Evolutionary conservation across 2,329 filamentous ascomycete species (phyloP).

Genomic region (Trichoderma harzianum): DNA sequence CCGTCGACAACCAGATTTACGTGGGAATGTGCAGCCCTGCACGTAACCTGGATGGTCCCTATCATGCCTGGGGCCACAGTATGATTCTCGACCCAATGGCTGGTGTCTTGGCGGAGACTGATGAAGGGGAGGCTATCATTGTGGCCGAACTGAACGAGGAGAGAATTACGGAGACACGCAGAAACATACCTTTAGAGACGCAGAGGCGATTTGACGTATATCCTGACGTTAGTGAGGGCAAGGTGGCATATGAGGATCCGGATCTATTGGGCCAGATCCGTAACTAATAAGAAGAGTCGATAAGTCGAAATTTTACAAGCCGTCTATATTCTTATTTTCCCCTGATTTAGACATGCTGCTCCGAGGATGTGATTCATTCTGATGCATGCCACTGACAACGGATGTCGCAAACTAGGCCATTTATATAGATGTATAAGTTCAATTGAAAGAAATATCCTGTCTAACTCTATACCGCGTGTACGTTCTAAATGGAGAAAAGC

Average conservation of each 20-base stretch:
- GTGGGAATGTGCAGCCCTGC: slow-evolving; percentile 90
- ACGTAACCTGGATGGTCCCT: slow-evolving; percentile 69
- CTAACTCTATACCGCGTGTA: neutral
- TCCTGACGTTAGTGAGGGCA: slow-evolving; percentile 72
- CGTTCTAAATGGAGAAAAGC: neutral
- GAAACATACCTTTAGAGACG: slow-evolving; percentile 75
- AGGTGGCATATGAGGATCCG: neutral
- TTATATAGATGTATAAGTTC: neutral
- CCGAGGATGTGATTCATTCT: neutral
- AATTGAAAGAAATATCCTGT: neutral
- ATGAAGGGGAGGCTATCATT: slow-evolving; percentile 72
- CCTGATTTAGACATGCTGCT: neutral
- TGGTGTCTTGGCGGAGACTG: slow-evolving; percentile 70
- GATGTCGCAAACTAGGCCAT: neutral
- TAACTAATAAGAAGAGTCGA: neutral
- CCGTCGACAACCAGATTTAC: slow-evolving; percentile 91
- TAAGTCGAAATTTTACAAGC: neutral
- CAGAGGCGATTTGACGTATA: slow-evolving; percentile 96
- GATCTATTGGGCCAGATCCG: neutral
- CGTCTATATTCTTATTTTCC: neutral
- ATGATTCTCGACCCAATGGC: slow-evolving; percentile 87
- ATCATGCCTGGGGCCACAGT: slow-evolving; percentile 91
- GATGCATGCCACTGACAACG: neutral
- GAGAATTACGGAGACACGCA: slow-evolving; percentile 70
- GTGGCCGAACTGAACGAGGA: slow-evolving; percentile 66